Evolutionary conservation across 768 basidiomycete genomes (phyloP).

Genomic region (Phanerodontia chrysosporium): DNA sequence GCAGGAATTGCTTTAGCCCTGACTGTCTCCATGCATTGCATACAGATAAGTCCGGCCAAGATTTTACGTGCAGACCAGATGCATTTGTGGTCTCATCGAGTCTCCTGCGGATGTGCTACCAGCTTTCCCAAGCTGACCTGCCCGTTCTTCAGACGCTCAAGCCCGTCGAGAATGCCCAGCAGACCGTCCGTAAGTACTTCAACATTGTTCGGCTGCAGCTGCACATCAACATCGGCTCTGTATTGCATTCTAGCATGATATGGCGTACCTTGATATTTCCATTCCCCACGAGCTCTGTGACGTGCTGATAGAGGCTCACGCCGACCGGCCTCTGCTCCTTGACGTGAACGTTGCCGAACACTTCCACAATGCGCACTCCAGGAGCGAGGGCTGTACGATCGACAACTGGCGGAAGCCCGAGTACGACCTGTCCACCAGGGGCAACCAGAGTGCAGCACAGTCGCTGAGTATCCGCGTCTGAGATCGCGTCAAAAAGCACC

Average conservation of each 20-base stretch:
- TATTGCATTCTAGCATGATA: background rate
- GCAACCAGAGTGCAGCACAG: slow-evolving; percentile 20
- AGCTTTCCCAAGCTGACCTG: slow-evolving; percentile 41
- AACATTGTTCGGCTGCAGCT: slow-evolving; percentile 33
- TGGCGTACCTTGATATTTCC: slow-evolving; percentile 20
- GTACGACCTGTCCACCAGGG: slow-evolving; percentile 17
- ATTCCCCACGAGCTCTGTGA: slow-evolving; percentile 14
- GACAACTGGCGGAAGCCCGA: slow-evolving; percentile 11
- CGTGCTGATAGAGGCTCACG: slow-evolving; percentile 15
- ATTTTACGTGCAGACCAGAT: background rate
- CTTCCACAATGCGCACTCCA: slow-evolving; percentile 45
- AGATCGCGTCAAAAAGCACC: slow-evolving; percentile 23
- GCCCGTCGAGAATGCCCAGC: slow-evolving; percentile 30
- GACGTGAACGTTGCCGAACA: slow-evolving; percentile 21
- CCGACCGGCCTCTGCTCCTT: slow-evolving; percentile 11
- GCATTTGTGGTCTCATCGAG: background rate
- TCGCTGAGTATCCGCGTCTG: slow-evolving; percentile 20
- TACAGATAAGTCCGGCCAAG: too few relatives aligned
- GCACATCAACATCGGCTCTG: too few relatives aligned
- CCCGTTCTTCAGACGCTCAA: slow-evolving; percentile 31
- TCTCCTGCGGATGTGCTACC: slow-evolving; percentile 17
- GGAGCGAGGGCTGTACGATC: slow-evolving; percentile 22
- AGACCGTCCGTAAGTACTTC: slow-evolving; percentile 41
- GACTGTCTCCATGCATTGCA: too few relatives aligned
- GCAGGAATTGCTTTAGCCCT: too few relatives aligned